Evolutionary conservation across 2,329 filamentous ascomycete genomes (phyloP).

Genomic region (Claviceps sp.): DNA sequence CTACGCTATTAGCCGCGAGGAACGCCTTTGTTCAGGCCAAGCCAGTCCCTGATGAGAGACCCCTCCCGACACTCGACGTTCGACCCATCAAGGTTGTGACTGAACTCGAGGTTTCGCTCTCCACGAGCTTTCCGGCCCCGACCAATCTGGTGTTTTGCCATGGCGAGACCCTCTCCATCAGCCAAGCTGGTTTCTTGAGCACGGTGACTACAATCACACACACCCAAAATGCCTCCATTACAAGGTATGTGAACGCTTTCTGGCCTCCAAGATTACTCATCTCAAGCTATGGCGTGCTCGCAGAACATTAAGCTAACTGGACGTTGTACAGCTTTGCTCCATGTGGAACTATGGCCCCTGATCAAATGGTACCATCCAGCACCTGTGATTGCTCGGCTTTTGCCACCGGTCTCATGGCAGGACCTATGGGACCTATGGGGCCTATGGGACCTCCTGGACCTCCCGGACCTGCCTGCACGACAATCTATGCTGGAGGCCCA

Average conservation of each 20-base stretch:
- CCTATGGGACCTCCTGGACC: neutral
- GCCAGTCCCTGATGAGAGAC: neutral
- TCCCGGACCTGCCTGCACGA: neutral
- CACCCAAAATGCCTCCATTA: neutral
- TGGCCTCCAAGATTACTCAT: too few relatives aligned
- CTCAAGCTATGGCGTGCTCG: too few relatives aligned
- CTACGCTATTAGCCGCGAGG: neutral
- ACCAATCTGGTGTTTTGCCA: neutral
- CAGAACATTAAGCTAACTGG: neutral
- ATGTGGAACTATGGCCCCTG: neutral
- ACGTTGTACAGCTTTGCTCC: neutral
- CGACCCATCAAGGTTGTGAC: neutral
- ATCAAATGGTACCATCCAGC: neutral
- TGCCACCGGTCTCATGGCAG: neutral
- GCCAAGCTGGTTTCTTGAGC: neutral
- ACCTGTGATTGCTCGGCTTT: neutral
- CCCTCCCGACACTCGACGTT: neutral
- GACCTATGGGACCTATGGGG: too few relatives aligned
- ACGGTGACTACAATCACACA: neutral
- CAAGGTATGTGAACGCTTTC: neutral
- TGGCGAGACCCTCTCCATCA: neutral
- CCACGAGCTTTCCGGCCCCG: neutral
- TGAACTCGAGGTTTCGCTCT: neutral
- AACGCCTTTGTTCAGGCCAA: neutral
- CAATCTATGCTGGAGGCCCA: neutral